Evolutionary conservation across 768 basidiomycete species (phyloP).

Genomic region (Leccinellum albellum): DNA sequence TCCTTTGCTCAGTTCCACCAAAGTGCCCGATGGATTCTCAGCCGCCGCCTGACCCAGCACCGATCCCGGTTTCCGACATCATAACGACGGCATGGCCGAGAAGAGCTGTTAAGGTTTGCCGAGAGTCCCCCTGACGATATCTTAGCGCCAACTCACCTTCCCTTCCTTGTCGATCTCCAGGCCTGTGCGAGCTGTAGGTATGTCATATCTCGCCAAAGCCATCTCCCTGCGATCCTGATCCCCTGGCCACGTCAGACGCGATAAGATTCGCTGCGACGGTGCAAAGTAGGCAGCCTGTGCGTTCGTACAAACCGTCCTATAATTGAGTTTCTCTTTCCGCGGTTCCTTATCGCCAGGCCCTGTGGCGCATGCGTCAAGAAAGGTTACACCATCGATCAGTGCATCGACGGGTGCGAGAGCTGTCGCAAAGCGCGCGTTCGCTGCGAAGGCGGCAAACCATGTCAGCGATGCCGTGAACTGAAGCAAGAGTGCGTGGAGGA

Average conservation of each 20-base stretch:
- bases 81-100: constrained; percentile 45
- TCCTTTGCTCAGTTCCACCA: constrained; percentile 26
- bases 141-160: constrained; percentile 11
- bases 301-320: neutral
- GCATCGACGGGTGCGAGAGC: constrained; percentile 58
- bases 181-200: constrained; percentile 61
- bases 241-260: constrained; percentile 39
- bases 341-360: constrained; percentile 38
- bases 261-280: constrained; percentile 61
- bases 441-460: constrained; percentile 38
- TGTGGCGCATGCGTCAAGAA: constrained; percentile 57
- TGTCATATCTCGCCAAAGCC: neutral
- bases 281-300: constrained; percentile 35
- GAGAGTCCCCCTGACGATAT: constrained; percentile 4
- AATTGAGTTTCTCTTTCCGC: neutral
- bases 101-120: constrained; percentile 48
- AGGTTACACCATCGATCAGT: constrained; percentile 48
- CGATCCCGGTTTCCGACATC: constrained; percentile 52
- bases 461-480: constrained; percentile 32
- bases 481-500: constrained; percentile 48
- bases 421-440: constrained; percentile 51
- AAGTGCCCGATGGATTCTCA: constrained; percentile 33
- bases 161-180: constrained; percentile 25
- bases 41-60: constrained; percentile 31
- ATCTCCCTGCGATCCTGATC: neutral